Evolutionary conservation across 139 green algal genomes (phyloP), one percentile per base, ranked within the genome.

Genomic region (Chlorella vulgaris): DNA sequence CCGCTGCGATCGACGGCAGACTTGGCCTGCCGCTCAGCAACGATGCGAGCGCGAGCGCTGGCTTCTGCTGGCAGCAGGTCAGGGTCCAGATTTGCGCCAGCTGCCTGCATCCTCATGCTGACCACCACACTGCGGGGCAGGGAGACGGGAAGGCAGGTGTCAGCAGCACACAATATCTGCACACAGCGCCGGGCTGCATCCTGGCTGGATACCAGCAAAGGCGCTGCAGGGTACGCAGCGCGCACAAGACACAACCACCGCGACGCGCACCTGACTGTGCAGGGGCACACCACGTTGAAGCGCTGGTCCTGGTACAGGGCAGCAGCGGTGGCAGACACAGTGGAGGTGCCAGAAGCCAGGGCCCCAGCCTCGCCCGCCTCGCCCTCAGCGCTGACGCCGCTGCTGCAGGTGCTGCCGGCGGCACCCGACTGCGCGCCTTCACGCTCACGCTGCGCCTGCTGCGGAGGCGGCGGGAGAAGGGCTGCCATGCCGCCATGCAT

Each of bases 281-380:
- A 86, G 47, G 82, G 66, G 67, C 75, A 86, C 31, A 83, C 31
- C 18, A 85, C 19, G 42, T 84, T 68, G 58, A 87, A 87, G 50
- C 78, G 69, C 7, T 70, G 69, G 73, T 87, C 83, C 36, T 67
- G 69, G 60, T 80, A 87, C 24, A 84, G 35, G 13, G 78, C 83
- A 7, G 75, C 65, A 22, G 82, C 82, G 1, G 74, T 81, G 53
- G 75, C 82, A 13, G 82, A 84, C 3, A 87, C 75, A 21, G 65
- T 73, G 53, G 47, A 65, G 43, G 28, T 83, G 74, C 55, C 7
- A 53, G 38, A 29, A 24, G 55, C 40, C 4, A 80, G 31, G 36
- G 66, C 66, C 21, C 15, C 66, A 19, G 21, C 63, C 31, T 70
- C n/a, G n/a, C n/a, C 65, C 28, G 33, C 33, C 35, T 31, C 29